These are phyloP conservation scores for Vitis labrusca DNA, from an alignment of 164 flowering plant genomes.

Conservation along the genomic window DNA sequence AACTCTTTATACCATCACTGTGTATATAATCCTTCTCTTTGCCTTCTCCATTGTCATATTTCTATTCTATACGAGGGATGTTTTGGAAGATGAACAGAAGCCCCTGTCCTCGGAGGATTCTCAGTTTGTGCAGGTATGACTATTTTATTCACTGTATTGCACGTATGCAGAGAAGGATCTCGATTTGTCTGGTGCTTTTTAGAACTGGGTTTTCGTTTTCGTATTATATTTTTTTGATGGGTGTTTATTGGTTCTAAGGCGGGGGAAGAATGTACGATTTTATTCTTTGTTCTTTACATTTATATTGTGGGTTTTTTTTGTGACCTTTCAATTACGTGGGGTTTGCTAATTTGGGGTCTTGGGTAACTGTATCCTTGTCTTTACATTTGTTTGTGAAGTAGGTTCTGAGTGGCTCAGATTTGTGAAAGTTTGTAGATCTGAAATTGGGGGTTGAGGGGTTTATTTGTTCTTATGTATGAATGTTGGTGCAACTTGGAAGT, in stretches of 20 bases:
- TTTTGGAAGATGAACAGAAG: slow-evolving; percentile 34
- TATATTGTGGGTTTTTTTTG: not conserved
- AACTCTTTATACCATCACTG: slow-evolving; percentile 28
- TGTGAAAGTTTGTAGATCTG: too few species aligned
- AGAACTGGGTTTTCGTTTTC: slow-evolving; percentile 1
- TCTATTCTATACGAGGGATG: slow-evolving; percentile 30
- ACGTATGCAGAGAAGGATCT: too few species aligned
- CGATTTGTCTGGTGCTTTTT: not conserved
- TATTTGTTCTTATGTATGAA: too few species aligned
- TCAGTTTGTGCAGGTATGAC: slow-evolving; percentile 22
- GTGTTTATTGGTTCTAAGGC: not conserved
- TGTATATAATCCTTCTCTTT: slow-evolving; percentile 34
- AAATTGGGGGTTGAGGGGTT: too few species aligned
- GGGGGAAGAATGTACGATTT: not conserved
- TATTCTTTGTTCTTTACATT: not conserved
- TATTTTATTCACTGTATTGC: not conserved
- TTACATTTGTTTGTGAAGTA: not conserved
- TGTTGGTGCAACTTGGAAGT: too few species aligned
- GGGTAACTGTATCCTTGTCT: not conserved
- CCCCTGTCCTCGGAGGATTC: slow-evolving; percentile 18
- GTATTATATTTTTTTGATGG: not conserved
- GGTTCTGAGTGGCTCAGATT: not conserved
- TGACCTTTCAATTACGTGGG: not conserved
- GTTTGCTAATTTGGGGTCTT: not conserved
- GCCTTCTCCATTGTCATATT: slow-evolving; percentile 39